Evolutionary conservation across 768 basidiomycete genomes (phyloP), one percentile per base, ranked within the genome.

Genomic region (Lentinus tigrinus): DNA sequence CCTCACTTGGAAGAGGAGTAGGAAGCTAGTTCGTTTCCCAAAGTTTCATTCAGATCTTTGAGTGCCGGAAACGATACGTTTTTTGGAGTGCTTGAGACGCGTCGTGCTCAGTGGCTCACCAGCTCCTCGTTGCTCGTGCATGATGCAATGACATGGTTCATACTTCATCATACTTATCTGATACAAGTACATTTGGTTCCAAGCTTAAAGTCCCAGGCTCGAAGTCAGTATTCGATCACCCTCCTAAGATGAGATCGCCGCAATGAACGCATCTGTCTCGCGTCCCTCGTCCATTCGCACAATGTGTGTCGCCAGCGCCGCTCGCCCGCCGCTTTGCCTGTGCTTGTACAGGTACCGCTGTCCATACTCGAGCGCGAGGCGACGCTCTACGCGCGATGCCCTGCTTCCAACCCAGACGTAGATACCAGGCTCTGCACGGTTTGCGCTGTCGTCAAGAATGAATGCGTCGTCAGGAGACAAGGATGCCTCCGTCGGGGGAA

Each of bases 341-440:
- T 72, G 74, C 28, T 77, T 63, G 57, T 83, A 71, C 54, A 87
- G 67, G 67, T 83, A 85, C 31, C 59, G 68, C 65, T 83, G 84
- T 7, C 84, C 84, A 57, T 85, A 83, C 62, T 83, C 80, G 14
- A 82, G 46, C 3, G 82, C 79, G 24, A 85, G 72, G 6, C 83
- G 74, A 46, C 74, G 70, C 63, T 83, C 83, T 23, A 70, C 74
- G 56, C 78, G 65, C 27, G 79, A 79, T 28, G 82, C 78, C 4
- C 72, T 64, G 8, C 70, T 75, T 4, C 85, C 85, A 23, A 88
- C 72, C 85, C 85, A 88, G 23, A 83, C 73, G 61, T 83, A 87
- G 34, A 87, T 68, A 2, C 77, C 76, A 4, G 81, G 80, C 44
- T 71, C 65, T 1, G 64, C 57, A 1, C 64, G 37, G 49, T 73